Conservation (phyloP, 106 monocot species). For the Acorus calamus region DNA sequence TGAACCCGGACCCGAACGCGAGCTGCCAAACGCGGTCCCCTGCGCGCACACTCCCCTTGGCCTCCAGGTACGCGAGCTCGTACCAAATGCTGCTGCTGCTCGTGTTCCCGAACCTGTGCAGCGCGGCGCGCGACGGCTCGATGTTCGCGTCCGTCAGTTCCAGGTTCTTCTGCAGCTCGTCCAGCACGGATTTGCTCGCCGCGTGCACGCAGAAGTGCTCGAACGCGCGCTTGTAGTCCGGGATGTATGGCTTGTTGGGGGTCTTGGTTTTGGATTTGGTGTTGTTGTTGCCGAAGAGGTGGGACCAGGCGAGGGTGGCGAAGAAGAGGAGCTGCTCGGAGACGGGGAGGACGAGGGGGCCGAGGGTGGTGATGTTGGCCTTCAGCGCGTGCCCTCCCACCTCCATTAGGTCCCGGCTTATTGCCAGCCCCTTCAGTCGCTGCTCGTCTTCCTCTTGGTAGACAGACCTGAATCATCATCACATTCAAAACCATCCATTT, state of each 20-base stretch:
- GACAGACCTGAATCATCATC: conserved; percentile 19
- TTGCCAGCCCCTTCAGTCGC: conserved; percentile 37
- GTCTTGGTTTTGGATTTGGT: neutral
- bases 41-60: conserved; percentile 51
- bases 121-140: conserved; percentile 64
- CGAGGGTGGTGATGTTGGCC: conserved; percentile 62
- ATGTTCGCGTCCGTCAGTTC: conserved; percentile 50
- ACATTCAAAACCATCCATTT: too few species aligned
- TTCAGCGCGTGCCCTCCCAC: conserved; percentile 52
- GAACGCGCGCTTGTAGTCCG: conserved; percentile 87
- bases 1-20: conserved; percentile 86
- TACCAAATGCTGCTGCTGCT: conserved; percentile 93
- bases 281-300: conserved; percentile 12
- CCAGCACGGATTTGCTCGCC: conserved; percentile 68
- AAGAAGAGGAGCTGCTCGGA: conserved; percentile 66
- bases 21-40: conserved; percentile 87
- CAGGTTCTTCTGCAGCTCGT: conserved; percentile 71
- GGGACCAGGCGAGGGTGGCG: conserved; percentile 34
- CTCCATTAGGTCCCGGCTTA: conserved; percentile 52
- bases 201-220: conserved; percentile 96
- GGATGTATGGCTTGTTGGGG: conserved; percentile 52
- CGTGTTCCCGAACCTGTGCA: conserved; percentile 82
- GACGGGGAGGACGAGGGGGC: conserved; percentile 52
- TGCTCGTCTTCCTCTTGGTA: conserved; percentile 58
- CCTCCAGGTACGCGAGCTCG: conserved; percentile 83